These are phyloP conservation scores for Ogataea chonburiensis DNA, from an alignment of 805 yeast species.

Conservation along the genomic window DNA sequence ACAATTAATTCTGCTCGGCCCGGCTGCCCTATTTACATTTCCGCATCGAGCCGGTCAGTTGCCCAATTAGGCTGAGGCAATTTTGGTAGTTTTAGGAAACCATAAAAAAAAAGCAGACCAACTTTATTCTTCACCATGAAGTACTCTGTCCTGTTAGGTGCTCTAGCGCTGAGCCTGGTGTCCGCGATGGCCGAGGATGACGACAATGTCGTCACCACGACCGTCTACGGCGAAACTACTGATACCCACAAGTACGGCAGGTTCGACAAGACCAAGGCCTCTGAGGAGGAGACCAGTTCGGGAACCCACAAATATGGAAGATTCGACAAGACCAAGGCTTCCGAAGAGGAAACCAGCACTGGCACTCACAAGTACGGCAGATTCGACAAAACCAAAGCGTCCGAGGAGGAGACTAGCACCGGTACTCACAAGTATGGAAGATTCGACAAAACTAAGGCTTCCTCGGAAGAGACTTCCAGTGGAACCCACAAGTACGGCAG, in stretches of 20 bases:
- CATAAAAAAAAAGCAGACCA: conserved; percentile 10
- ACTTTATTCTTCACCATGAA: conserved; percentile 36
- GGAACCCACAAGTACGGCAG: conserved; percentile 58
- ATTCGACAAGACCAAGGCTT: conserved; percentile 47
- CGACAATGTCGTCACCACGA: conserved; percentile 33
- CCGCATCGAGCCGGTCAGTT: conserved; percentile 4
- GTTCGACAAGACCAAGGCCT: conserved; percentile 46
- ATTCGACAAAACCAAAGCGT: conserved; percentile 46
- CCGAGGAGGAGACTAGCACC: conserved; percentile 32
- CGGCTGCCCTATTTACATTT: conserved; percentile 15
- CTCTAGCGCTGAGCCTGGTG: conserved; percentile 37
- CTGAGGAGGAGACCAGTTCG: conserved; percentile 32
- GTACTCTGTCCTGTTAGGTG: conserved; percentile 34
- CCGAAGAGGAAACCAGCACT: conserved; percentile 39
- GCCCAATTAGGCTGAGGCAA: conserved; percentile 15
- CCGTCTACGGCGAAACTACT: conserved; percentile 35
- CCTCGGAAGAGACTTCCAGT: conserved; percentile 35
- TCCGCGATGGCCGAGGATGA: conserved; percentile 38
- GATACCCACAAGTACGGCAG: conserved; percentile 44
- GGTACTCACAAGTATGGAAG: conserved; percentile 48
- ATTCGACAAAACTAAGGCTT: conserved; percentile 46
- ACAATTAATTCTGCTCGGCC: too few species aligned
- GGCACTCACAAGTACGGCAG: conserved; percentile 58
- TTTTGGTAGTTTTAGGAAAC: conserved; percentile 8
- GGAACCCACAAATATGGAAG: conserved; percentile 48